phyloP scores from a whole-genome alignment of 495 filamentous ascomycete genomes.

The Diplogelasinospora grovesii region DNA sequence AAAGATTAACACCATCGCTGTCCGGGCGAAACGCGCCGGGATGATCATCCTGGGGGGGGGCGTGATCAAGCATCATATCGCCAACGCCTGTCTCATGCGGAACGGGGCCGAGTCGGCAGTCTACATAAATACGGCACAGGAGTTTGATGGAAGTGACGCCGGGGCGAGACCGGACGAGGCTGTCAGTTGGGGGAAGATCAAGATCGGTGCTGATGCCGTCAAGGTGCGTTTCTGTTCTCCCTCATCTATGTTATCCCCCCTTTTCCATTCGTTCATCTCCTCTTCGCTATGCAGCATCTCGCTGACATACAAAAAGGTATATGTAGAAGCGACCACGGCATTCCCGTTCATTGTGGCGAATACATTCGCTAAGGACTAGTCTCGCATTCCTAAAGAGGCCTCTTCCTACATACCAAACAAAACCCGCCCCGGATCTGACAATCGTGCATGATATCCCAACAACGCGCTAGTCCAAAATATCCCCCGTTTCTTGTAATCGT shows the following conservation, averaged over 20 bases:
- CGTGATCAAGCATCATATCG: constrained; percentile 93
- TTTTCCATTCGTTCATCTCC: neutral
- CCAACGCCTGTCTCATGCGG: constrained; percentile 93
- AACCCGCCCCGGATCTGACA: too few relatives aligned
- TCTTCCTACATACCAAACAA: too few relatives aligned
- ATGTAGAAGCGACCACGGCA: constrained; percentile 83
- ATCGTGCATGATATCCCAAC: too few relatives aligned
- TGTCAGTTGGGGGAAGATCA: constrained; percentile 98
- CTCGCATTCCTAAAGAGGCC: too few relatives aligned
- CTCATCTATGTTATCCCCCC: constrained; percentile 3
- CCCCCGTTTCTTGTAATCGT: too few relatives aligned
- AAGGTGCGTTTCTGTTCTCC: constrained; percentile 55
- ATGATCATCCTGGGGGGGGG: constrained; percentile 95
- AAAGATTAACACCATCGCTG: constrained; percentile 80
- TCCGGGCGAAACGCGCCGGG: constrained; percentile 73
- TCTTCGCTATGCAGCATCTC: too few relatives aligned
- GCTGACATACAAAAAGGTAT: constrained; percentile 55
- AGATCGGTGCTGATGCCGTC: constrained; percentile 72
- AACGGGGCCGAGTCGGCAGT: constrained; percentile 96
- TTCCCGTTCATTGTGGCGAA: constrained; percentile 94
- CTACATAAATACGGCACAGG: constrained; percentile 92
- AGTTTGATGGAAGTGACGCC: constrained; percentile 96
- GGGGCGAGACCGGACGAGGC: constrained; percentile 94
- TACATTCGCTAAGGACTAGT: constrained; percentile 75
- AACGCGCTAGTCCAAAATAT: too few relatives aligned